Evolutionary conservation across 2,329 filamentous ascomycete species (phyloP).

Genomic region (Trichoderma koningiopsis): DNA sequence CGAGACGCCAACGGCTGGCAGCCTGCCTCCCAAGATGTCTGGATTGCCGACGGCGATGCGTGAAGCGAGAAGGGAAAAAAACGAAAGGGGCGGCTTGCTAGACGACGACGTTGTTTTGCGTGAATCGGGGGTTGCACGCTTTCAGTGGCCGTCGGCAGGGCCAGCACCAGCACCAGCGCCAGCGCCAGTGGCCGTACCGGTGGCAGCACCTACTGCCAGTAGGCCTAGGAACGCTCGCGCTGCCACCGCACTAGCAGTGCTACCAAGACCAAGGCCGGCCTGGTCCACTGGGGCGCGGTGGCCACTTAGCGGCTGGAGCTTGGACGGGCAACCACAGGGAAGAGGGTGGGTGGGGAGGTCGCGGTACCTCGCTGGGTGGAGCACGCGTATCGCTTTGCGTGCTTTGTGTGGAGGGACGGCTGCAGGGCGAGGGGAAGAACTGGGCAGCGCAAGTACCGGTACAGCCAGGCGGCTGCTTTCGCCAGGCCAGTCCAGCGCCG

Average conservation of each 20-base stretch:
- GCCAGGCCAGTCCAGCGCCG: background rate
- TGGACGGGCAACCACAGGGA: background rate
- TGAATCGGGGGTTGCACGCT: slow-evolving; percentile 26
- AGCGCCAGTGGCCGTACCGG: background rate
- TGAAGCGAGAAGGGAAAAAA: slow-evolving; percentile 22
- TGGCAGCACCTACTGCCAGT: background rate
- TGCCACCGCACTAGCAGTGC: slow-evolving; percentile 17
- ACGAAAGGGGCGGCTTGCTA: slow-evolving; percentile 25
- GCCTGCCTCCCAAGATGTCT: slow-evolving; percentile 24
- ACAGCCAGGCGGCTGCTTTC: slow-evolving; percentile 12
- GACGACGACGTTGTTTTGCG: slow-evolving; percentile 24
- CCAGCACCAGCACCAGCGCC: slow-evolving; percentile 7
- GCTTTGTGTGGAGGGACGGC: background rate
- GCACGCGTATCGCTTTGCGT: background rate
- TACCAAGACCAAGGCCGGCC: slow-evolving; percentile 21
- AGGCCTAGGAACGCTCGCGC: background rate
- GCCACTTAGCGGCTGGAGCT: slow-evolving; percentile 22
- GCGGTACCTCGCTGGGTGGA: slow-evolving; percentile 23
- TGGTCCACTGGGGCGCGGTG: slow-evolving; percentile 22
- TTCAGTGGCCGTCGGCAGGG: slow-evolving; percentile 16
- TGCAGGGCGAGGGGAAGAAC: slow-evolving; percentile 5
- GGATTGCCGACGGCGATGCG: slow-evolving; percentile 23
- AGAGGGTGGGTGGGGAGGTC: slow-evolving; percentile 24
- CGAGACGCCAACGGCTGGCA: slow-evolving; percentile 24
- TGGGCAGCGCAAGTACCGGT: slow-evolving; percentile 12